Conservation (phyloP, 305 asterid genomes). For the Caryopteris hybrid region DNA sequence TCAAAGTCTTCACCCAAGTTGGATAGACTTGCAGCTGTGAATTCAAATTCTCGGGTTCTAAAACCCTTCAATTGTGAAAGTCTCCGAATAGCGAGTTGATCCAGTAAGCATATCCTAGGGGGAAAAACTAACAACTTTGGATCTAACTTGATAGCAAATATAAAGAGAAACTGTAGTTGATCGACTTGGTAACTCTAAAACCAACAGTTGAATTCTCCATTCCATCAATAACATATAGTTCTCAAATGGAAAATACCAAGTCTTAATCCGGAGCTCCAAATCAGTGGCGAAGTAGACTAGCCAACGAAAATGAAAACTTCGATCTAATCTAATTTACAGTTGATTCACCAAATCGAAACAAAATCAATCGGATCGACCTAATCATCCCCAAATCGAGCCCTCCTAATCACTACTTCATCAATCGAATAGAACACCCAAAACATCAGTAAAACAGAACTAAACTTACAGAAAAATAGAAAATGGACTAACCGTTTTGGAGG, state of each 20-base stretch:
- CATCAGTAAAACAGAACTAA: background rate
- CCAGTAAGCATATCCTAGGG: slow-evolving; percentile 10
- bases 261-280: background rate
- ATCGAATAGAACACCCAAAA: background rate
- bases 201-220: background rate
- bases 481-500: slow-evolving; percentile 76
- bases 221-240: background rate
- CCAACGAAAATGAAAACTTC: background rate
- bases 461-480: background rate
- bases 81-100: background rate
- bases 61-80: background rate
- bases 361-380: slow-evolving; percentile 7
- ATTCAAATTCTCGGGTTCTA: background rate
- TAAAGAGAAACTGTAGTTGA: background rate
- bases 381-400: background rate
- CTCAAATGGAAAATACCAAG: background rate
- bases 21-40: background rate
- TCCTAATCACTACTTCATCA: background rate
- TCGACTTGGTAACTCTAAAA: background rate
- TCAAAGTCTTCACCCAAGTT: background rate
- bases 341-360: background rate
- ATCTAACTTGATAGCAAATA: slow-evolving; percentile 5
- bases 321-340: slow-evolving; percentile 10
- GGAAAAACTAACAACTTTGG: background rate
- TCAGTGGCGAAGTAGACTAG: background rate